Evolutionary conservation across 352 stramenopile genomes (phyloP), one percentile per base, ranked within the genome.

Genomic region (Globisporangium nunn): DNA sequence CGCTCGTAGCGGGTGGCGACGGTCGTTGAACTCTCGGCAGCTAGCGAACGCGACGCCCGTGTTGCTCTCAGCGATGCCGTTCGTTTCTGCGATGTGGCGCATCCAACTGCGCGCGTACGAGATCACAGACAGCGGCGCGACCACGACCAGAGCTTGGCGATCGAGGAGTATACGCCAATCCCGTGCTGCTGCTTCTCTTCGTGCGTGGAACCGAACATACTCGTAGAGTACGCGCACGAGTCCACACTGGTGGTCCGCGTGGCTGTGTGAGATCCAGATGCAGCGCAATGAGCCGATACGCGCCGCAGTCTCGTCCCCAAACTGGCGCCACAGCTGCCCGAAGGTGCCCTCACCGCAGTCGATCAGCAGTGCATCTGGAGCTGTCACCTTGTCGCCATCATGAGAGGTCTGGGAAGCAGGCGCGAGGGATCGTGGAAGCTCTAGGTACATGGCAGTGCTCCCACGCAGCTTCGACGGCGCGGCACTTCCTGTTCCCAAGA

Each of bases 231-330:
- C 71, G 7, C 90, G 78, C n/a, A 98, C 69, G 11, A 99, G 64
- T 18, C 96, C 96, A 29, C 98, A 91, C 67, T 98, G 93, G 65
- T 99, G 96, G 61, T 99, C 96, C 0, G 96, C 95, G 63, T 99
- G 96, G 39, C 95, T 94, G 64, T 99, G 96, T 4, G 91, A 98
- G 51, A 99, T 97, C 93, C 94, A 99, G 50, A 98, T 85, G 39
- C 93, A 95, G 35, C 88, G 84, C 39, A 98, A 43, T 0, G 70
- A 62, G 54, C 56, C 70, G 12, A 92, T 68, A 10, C 73, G 86
- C 10, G 62, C 64, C 12, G 50, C 41, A 2, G 73, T 67, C 7
- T 74, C 67, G 6, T 48, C 44, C 10, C 68, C 76, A 60, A 85
- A 87, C 58, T 80, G 74, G 3, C 77, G 73, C 60, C 66, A 81